Conservation (phyloP, 345 rosid species). For the Turnera subulata region DNA sequence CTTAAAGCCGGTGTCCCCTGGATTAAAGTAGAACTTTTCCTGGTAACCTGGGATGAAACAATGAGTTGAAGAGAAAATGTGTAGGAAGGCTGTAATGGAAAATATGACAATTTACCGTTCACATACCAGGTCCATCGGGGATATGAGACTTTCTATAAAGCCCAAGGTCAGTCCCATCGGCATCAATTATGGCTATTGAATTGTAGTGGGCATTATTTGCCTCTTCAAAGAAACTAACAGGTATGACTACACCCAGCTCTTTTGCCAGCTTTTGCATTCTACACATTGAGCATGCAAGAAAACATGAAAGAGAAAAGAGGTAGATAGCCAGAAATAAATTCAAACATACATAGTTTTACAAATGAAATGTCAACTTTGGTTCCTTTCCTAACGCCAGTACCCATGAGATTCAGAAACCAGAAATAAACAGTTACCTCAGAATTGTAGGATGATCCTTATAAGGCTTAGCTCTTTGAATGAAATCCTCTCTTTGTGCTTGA, state of each 20-base stretch:
- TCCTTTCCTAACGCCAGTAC: neutral
- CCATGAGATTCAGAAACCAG: too few species aligned
- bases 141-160: conserved; percentile 94
- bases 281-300: conserved; percentile 5
- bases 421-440: conserved; percentile 55
- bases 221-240: conserved; percentile 94
- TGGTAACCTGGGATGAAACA: conserved; percentile 57
- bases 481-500: conserved; percentile 95
- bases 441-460: conserved; percentile 78
- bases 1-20: conserved; percentile 96
- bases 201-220: conserved; percentile 91
- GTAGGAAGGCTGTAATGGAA: conserved; percentile 4
- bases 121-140: conserved; percentile 93
- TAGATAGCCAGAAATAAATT: too few species aligned
- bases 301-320: too few species aligned
- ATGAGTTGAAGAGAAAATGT: conserved; percentile 11
- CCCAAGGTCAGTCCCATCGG: conserved; percentile 91
- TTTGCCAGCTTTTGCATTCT: conserved; percentile 89
- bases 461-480: conserved; percentile 72
- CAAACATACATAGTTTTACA: conserved; percentile 5
- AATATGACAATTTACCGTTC: conserved; percentile 13
- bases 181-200: conserved; percentile 81
- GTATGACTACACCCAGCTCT: conserved; percentile 84
- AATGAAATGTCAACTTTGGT: conserved; percentile 2
- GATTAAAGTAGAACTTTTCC: conserved; percentile 97